These are phyloP conservation scores for Geum urbanum DNA, from an alignment of 306 rosid genomes.

Conservation along the genomic window DNA sequence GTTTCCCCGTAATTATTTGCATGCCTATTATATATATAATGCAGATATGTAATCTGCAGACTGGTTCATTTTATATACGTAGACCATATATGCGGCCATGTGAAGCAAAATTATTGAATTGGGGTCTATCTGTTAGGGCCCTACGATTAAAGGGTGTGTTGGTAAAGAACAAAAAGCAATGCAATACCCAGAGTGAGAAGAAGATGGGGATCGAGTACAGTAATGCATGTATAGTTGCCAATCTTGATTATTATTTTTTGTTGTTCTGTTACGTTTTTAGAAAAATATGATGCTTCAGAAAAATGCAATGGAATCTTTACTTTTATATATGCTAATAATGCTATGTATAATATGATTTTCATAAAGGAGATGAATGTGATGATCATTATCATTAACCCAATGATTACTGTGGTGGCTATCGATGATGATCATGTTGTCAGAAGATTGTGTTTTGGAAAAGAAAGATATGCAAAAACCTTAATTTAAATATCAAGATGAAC, in stretches of 20 bases:
- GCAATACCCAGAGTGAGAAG: conserved; percentile 11
- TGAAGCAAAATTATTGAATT: conserved; percentile 51
- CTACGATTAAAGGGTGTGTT: conserved; percentile 34
- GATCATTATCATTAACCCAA: conserved; percentile 22
- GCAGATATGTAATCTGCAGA: neutral
- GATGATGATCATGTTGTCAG: conserved; percentile 38
- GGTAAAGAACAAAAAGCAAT: conserved; percentile 53
- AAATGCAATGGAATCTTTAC: conserved; percentile 32
- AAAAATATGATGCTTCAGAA: too few species aligned
- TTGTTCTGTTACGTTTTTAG: neutral
- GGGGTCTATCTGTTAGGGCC: conserved; percentile 46
- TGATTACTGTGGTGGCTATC: conserved; percentile 23
- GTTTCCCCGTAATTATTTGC: conserved; percentile 15
- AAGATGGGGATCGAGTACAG: conserved; percentile 20
- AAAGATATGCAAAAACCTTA: neutral
- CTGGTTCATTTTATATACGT: neutral
- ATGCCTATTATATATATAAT: conserved; percentile 13
- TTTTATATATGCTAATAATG: conserved; percentile 13
- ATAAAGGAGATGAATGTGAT: conserved; percentile 26
- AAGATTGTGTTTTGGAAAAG: conserved; percentile 36
- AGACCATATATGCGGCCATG: conserved; percentile 37
- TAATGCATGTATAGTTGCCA: conserved; percentile 26
- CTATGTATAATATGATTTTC: conserved; percentile 14
- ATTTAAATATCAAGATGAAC: neutral
- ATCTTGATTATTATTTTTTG: conserved; percentile 18